phyloP scores from a whole-genome alignment of 2,329 filamentous ascomycete genomes.

The Rhexocercosporidium sp. region DNA sequence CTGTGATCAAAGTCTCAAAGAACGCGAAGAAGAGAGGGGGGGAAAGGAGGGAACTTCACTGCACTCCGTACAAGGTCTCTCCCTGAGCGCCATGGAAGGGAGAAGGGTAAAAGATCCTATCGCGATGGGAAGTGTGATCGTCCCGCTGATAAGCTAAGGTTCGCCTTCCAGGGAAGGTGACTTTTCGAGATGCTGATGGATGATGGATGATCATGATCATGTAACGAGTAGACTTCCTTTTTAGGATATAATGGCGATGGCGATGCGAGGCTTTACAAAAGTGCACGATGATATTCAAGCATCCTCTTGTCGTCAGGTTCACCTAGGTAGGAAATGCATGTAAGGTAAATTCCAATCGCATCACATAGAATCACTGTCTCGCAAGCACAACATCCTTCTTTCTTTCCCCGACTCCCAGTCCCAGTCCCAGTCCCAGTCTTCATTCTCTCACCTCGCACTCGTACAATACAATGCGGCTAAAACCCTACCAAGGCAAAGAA shows the following conservation, averaged over 20 bases:
- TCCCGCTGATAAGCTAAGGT: not conserved
- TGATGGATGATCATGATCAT: not conserved
- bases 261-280: too few species aligned
- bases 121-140: conserved; percentile 13
- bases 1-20: too few species aligned
- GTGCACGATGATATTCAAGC: too few species aligned
- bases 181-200: not conserved
- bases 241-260: too few species aligned
- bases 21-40: not conserved
- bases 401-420: not conserved
- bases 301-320: too few species aligned
- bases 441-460: too few species aligned
- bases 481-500: not conserved
- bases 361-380: not conserved
- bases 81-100: not conserved
- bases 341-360: too few species aligned
- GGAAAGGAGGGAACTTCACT: not conserved
- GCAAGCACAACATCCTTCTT: not conserved
- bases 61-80: not conserved
- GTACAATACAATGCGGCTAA: not conserved
- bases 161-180: not conserved
- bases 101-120: not conserved
- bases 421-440: too few species aligned
- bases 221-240: too few species aligned
- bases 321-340: too few species aligned